Base-by-base conservation (phyloP, 495 filamentous ascomycete species). In the Hyaloscypha bicolor region DNA sequence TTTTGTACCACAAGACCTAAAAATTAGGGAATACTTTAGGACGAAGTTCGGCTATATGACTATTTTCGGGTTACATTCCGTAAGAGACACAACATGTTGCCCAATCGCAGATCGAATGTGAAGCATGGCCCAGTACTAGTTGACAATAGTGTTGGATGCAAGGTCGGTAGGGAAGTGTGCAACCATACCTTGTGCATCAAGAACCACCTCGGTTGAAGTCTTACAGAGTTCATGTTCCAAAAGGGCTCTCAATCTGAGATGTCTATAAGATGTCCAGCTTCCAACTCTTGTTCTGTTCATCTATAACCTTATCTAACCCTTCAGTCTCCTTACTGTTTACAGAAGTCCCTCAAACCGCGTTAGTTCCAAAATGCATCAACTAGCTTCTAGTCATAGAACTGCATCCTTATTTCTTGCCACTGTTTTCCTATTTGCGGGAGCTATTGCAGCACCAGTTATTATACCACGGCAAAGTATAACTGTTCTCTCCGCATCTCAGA, bases 381-480 rank as follows among this genome's bases (percentile, higher is more conserved):
- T 16, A 48, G 42, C 42, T 16, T 12, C 16, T 12, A 19, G 42
- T 48, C 42, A 48, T 12, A 48, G 2, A 48, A 19, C 16, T 6
- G 0, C 16, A 4, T 14, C 42, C 16, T 12, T 19, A 14, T 1
- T 48, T 19, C 42, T 48, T 48, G 16, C 42, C 16, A 19, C 42
- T 16, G 42, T 48, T 19, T 48, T 19, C 16, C 42, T 48, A 14
- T 48, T 48, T 12, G 1, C 42, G 16, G 42, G 42, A 48, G 42
- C 16, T 3, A 48, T 48, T 48, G 56, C 56, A 31, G 25, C 56
- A 11, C 56, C 56, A 9, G 6, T 59, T 59, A 3, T 59, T 16
- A 16, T 19, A 16, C 19, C 22, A 33, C 56, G 56, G 25, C 56
- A 59, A 33, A 59, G 56, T 21, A 59, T 59, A 25, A 59, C 56